Evolutionary conservation across 768 basidiomycete species (phyloP).

Genomic region (Dictyophora rubrovolvata): DNA sequence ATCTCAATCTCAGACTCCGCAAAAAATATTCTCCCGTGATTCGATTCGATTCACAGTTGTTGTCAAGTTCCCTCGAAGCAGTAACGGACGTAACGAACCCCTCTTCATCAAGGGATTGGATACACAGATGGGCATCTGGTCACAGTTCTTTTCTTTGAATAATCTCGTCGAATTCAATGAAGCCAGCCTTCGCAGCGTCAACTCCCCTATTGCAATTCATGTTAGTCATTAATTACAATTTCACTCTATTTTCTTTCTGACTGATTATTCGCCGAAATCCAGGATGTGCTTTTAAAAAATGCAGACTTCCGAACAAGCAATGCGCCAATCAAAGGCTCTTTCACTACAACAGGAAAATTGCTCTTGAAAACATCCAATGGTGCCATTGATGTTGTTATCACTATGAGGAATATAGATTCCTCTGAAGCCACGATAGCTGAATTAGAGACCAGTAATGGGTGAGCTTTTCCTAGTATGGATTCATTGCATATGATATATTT

Average conservation of each 20-base stretch:
- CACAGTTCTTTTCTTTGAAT: slow-evolving; percentile 27
- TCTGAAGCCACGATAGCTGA: not conserved
- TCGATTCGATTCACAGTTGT: slow-evolving; percentile 26
- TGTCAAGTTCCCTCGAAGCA: slow-evolving; percentile 30
- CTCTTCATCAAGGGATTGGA: slow-evolving; percentile 31
- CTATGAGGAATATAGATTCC: slow-evolving; percentile 14
- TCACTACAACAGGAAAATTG: slow-evolving; percentile 28
- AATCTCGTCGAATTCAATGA: slow-evolving; percentile 27
- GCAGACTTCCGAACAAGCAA: slow-evolving; percentile 31
- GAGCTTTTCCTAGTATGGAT: not conserved
- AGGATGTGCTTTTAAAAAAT: slow-evolving; percentile 16
- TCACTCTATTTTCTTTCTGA: not conserved
- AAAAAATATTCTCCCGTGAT: slow-evolving; percentile 1
- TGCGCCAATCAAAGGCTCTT: slow-evolving; percentile 35
- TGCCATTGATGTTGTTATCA: slow-evolving; percentile 28
- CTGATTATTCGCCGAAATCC: slow-evolving; percentile 23
- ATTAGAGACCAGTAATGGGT: slow-evolving; percentile 5
- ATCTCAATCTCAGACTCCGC: not conserved
- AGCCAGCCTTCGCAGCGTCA: slow-evolving; percentile 26
- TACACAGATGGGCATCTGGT: slow-evolving; percentile 32
- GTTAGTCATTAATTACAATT: slow-evolving; percentile 16
- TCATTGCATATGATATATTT: not conserved
- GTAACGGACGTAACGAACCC: slow-evolving; percentile 12
- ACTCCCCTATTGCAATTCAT: slow-evolving; percentile 25
- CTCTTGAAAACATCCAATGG: slow-evolving; percentile 29